Percentiles rank a stretch among this genome's conserved stretches.
phyloP scores from a whole-genome alignment of 306 rosid species.

The Leucaena leucocephala region DNA sequence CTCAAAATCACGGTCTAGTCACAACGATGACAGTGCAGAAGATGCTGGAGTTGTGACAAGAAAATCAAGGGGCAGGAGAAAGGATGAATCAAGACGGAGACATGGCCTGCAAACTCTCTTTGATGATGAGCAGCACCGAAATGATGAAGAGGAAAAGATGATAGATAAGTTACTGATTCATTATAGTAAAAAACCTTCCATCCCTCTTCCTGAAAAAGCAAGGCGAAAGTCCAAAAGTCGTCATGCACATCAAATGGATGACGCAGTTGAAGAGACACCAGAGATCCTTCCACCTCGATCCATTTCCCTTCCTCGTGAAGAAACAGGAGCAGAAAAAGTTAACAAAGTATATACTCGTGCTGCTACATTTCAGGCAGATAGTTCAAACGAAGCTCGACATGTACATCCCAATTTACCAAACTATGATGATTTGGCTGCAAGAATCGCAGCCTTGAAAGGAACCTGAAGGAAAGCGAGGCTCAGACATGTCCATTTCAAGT shows the following conservation, averaged over 20 bases:
- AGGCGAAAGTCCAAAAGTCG: slow-evolving; percentile 70
- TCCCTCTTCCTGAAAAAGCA: slow-evolving; percentile 54
- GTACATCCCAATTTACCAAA: slow-evolving; percentile 98
- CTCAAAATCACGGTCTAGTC: slow-evolving; percentile 63
- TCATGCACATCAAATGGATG: slow-evolving; percentile 49
- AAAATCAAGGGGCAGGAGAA: slow-evolving; percentile 70
- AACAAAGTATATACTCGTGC: slow-evolving; percentile 73
- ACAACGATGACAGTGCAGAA: slow-evolving; percentile 47
- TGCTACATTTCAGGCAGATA: slow-evolving; percentile 78
- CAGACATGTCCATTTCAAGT: neutral
- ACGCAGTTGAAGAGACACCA: slow-evolving; percentile 36
- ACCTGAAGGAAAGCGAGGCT: slow-evolving; percentile 32
- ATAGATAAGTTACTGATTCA: slow-evolving; percentile 85
- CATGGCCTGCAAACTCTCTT: slow-evolving; percentile 79
- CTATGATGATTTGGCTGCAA: slow-evolving; percentile 84
- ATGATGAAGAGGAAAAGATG: slow-evolving; percentile 82
- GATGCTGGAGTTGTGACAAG: slow-evolving; percentile 50
- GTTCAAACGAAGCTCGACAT: slow-evolving; percentile 64
- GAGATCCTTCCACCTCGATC: slow-evolving; percentile 60
- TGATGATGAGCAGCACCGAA: slow-evolving; percentile 63
- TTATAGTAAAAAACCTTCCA: slow-evolving; percentile 75
- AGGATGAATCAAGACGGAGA: slow-evolving; percentile 52
- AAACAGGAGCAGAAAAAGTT: slow-evolving; percentile 49
- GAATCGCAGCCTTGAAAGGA: slow-evolving; percentile 84
- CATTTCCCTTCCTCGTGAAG: slow-evolving; percentile 72